phyloP scores from a whole-genome alignment of 768 basidiomycete genomes.

The Suillus subluteus region DNA sequence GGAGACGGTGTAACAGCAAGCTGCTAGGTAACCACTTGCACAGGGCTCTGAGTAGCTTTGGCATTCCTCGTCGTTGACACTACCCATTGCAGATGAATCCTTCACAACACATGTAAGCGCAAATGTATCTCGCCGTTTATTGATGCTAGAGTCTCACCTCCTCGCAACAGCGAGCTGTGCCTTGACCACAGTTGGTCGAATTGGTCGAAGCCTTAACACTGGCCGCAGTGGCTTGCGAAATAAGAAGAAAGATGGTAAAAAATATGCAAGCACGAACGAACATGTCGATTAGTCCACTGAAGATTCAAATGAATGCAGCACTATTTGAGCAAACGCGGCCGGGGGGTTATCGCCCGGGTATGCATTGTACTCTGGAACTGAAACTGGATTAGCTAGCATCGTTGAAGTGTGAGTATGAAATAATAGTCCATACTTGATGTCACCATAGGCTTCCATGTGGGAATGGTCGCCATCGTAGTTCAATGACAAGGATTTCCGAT shows the following conservation, averaged over 20 bases:
- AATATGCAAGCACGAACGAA: not conserved
- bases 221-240: not conserved
- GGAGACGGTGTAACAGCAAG: not conserved
- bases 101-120: not conserved
- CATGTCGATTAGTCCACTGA: not conserved
- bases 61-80: not conserved
- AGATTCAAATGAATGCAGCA: not conserved
- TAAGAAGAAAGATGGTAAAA: not conserved
- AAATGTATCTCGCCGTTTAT: not conserved
- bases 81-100: not conserved
- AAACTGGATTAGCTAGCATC: not conserved
- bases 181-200: not conserved
- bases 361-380: not conserved
- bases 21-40: not conserved
- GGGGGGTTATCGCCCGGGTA: not conserved
- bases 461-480: not conserved
- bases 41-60: not conserved
- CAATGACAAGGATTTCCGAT: not conserved
- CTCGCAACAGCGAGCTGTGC: not conserved
- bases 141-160: not conserved
- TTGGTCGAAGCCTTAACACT: not conserved
- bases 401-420: not conserved
- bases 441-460: not conserved
- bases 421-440: not conserved
- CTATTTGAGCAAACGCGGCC: not conserved